Conservation (phyloP, 441 rosid genomes). For the Brassica balearica region DNA sequence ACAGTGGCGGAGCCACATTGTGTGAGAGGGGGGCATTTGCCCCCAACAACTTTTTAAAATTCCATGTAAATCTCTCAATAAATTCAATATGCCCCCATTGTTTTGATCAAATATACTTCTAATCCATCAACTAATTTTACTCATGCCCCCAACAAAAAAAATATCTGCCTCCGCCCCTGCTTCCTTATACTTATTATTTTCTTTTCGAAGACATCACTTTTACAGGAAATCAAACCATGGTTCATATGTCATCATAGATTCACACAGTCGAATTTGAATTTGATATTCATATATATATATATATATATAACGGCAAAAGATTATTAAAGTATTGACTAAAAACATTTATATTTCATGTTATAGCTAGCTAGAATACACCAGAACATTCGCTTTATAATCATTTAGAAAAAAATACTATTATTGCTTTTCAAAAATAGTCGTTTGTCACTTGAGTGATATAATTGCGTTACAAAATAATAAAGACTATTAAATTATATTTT, state of each 20-base stretch:
- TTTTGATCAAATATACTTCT: no score
- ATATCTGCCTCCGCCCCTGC: no score
- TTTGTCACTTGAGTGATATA: not conserved
- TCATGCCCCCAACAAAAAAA: no score
- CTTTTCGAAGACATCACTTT: not conserved
- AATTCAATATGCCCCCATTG: no score
- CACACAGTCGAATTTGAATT: not conserved
- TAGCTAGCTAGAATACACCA: not conserved
- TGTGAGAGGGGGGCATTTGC: no score
- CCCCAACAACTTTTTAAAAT: no score
- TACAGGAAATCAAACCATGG: not conserved
- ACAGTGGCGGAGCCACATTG: no score
- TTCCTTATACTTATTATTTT: not conserved
- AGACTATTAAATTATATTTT: not conserved
- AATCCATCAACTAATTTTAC: no score
- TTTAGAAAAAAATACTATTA: not conserved
- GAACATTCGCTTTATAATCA: not conserved
- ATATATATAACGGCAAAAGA: not conserved
- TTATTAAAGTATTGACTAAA: not conserved
- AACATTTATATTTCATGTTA: not conserved
- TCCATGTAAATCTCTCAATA: no score
- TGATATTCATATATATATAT: not conserved
- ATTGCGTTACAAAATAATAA: conserved; percentile 11
- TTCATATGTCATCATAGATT: not conserved
- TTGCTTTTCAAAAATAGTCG: not conserved